Conservation (phyloP, 208 protist genomes). For the Crithidia acanthocephali region DNA sequence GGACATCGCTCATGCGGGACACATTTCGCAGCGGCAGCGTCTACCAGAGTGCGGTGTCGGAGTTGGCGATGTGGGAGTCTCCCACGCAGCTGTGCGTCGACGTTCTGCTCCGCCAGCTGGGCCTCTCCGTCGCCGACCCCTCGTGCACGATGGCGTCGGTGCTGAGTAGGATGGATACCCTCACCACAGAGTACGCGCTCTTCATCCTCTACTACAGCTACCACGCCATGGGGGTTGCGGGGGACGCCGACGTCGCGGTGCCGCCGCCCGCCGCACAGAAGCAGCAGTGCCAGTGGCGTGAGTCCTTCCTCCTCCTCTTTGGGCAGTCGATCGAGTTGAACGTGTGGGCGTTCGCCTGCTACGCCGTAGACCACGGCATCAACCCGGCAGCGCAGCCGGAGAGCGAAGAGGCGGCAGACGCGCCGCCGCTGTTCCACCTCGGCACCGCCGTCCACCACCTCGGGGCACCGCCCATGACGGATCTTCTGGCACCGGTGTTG, state of each 20-base stretch:
- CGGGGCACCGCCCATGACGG: conserved; percentile 42
- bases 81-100: conserved; percentile 60
- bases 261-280: conserved; percentile 10
- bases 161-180: conserved; percentile 32
- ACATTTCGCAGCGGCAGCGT: conserved; percentile 31
- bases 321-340: conserved; percentile 43
- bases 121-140: conserved; percentile 31
- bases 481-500: conserved; percentile 53
- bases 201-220: conserved; percentile 69
- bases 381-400: conserved; percentile 26
- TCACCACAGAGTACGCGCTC: conserved; percentile 50
- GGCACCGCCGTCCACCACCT: conserved; percentile 36
- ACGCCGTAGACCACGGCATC: conserved; percentile 62
- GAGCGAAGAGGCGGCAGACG: not conserved
- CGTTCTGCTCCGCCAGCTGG: conserved; percentile 43
- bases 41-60: conserved; percentile 25
- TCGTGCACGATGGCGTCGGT: conserved; percentile 35
- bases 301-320: conserved; percentile 57
- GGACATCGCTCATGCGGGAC: conserved; percentile 42
- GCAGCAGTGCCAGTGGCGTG: conserved; percentile 40
- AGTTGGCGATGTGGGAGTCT: conserved; percentile 41
- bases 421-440: conserved; percentile 13
- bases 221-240: conserved; percentile 8
- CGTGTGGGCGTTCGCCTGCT: conserved; percentile 53
- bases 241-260: not conserved